Conservation (phyloP, 1,139 yeast species). For the Suhomyces kunorum region DNA sequence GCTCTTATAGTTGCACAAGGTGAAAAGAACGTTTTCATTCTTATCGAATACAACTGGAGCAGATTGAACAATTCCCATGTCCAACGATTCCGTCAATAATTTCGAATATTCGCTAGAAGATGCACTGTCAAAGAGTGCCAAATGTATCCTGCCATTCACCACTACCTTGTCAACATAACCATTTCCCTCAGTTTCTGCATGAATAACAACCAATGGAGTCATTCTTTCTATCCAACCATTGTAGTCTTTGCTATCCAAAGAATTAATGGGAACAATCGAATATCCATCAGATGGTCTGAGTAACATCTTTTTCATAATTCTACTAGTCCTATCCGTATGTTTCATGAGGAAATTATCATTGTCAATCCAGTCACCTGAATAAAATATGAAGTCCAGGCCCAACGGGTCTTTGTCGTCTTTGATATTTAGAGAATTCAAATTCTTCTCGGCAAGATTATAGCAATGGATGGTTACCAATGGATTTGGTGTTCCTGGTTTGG, state of each 20-base stretch:
- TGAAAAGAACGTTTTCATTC: slow-evolving; percentile 57
- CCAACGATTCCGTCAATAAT: slow-evolving; percentile 53
- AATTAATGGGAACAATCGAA: slow-evolving; percentile 18
- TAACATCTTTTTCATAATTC: slow-evolving; percentile 54
- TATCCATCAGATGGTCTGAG: slow-evolving; percentile 40
- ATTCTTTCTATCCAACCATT: slow-evolving; percentile 59
- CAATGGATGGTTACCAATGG: slow-evolving; percentile 58
- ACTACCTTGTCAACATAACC: slow-evolving; percentile 78
- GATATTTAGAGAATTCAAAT: slow-evolving; percentile 21
- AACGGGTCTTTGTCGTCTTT: slow-evolving; percentile 23
- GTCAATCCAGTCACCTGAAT: slow-evolving; percentile 74
- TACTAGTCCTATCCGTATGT: slow-evolving; percentile 72
- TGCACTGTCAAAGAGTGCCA: slow-evolving; percentile 63
- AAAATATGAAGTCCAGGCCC: slow-evolving; percentile 58
- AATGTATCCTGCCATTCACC: slow-evolving; percentile 63
- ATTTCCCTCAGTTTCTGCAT: slow-evolving; percentile 29
- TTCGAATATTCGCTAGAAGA: slow-evolving; percentile 44
- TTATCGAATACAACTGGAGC: slow-evolving; percentile 58
- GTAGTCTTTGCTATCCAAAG: slow-evolving; percentile 46
- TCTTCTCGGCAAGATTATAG: slow-evolving; percentile 37
- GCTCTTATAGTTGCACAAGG: slow-evolving; percentile 58
- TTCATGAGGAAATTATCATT: slow-evolving; percentile 56
- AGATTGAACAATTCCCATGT: slow-evolving; percentile 68
- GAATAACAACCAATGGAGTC: slow-evolving; percentile 34
- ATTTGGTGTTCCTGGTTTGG: slow-evolving; percentile 81